Base-by-base conservation (phyloP, 2,329 filamentous ascomycete genomes). In the Zymoseptoria pseudotritici region DNA sequence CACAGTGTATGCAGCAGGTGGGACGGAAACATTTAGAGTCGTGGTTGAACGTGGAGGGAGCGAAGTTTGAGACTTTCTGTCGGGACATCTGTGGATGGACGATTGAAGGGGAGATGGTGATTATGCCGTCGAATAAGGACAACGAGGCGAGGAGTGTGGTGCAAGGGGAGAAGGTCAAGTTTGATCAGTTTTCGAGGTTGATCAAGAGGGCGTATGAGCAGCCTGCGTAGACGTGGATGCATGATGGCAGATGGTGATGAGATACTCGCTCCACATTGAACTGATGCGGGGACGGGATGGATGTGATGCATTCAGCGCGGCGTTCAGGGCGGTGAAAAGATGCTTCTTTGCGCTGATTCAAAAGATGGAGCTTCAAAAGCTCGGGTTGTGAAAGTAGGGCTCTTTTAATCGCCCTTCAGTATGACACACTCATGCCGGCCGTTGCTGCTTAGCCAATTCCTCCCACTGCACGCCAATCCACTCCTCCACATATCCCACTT, bases 391-490 rank as follows among this genome's bases (percentile, higher is more conserved):
- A 9, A 29, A 9, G 7, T 29, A 9, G 26, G 26, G 26, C 8
- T 29, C 26, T 29, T 26, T 8, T 29, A 29, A 9, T 1, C 6
- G 26, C 26, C 26, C 6, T 9, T 29, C 26, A 29, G 26, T 26
- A 26, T 26, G 24, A 26, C 3, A 7, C 24, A 26, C 24, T 26
- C 26, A 29, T 29, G 26, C 26, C 26, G 26, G 58, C 54, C 54
- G 53, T 54, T 61, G 61, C 26, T 61, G 62, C 42, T 52, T 55
- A 46, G 71, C 71, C 50, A 78, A 70, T 75, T 97, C 92, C 76
- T 99, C 94, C 94, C 93, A 99, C 75, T 99, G 94, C 65, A 97
- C 94, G 6, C 93, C 94, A n/a, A 84, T 86, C 93, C 94, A 99
- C 76, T 99, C 94, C 78, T 97, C 94, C 19, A 91, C 70, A 75